Evolutionary conservation across 2,329 filamentous ascomycete species (phyloP), one percentile per base, ranked within the genome.

Genomic region (Sclerotinia minor): DNA sequence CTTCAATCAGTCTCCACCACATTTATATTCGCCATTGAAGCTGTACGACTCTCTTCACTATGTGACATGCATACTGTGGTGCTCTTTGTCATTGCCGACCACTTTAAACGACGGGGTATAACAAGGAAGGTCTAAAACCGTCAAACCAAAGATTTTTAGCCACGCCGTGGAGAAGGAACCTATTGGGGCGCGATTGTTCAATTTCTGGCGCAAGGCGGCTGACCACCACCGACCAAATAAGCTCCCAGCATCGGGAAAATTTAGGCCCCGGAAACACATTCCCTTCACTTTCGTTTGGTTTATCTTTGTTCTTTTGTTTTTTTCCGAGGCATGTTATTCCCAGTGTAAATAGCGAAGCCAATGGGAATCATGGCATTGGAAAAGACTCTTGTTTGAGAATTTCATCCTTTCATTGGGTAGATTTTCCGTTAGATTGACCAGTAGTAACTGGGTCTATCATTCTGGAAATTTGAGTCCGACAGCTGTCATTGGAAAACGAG

Each of bases 231-330:
- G 11, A 21, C 50, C 24, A 35, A 32, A 24, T 9, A 19, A 32
- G 26, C 24, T 19, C 19, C 5, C 9, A 54, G 19, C 3, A 35
- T 21, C 3, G 52, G 26, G 32, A 19, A 35, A n/a, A n/a, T 21
- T 32, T 5, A 29, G 3, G 29, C 11, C 6, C 26, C 1, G 1
- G n/a, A 49, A 19, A 11, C 1, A 8, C 0, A 5, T 47, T 2
- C 17, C 9, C 21, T 19, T 55, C 3, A 35, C 13, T 38, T n/a
- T 17, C 9, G 5, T 54, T 9, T 53, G 15, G 17, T 53, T 53
- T 53, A 32, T 53, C 15, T 53, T 53, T 53, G 52, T 21, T 53
- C 0, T 21, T 32, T 5, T 54, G 32, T n/a, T 32, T 8, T 35
- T 29, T 21, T 11, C 21, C 15, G 26, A 17, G 17, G 13, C 38